Base-by-base conservation (phyloP, 2,329 filamentous ascomycete species). In the Fusarium armeniacum region DNA sequence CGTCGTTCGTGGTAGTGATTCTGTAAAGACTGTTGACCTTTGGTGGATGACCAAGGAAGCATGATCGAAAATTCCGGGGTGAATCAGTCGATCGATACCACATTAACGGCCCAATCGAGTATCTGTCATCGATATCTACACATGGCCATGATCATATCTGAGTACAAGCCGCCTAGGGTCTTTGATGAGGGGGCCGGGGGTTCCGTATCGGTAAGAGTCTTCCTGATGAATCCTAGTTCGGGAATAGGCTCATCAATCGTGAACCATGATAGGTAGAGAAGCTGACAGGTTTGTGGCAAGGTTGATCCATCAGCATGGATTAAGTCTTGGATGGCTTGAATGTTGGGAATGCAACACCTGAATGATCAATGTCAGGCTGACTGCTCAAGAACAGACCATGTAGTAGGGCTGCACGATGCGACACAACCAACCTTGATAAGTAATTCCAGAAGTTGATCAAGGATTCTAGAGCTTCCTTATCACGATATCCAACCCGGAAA, bases 391-490 rank as follows among this genome's bases (percentile, higher is more conserved):
- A n/a, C 30, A 38, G 58, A 22, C 16, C 13, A 59, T 32, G 45
- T 22, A 24, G 45, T 43, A 65, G 45, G 62, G 60, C 62, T 65
- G 20, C 15, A 8, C 44, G 28, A 50, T 64, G 52, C 52, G 36
- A 65, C 40, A 45, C 13, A 16, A 24, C 33, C 24, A 41, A 36
- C 33, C 28, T 22, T 11, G 59, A 65, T 65, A 59, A 59, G 62
- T 20, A 43, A 65, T 35, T 11, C 18, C 13, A 11, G 6, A 36
- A 24, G 62, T 46, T 33, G 60, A 64, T 64, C 62, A 65, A 30
- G 24, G 12, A 51, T 51, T 65, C 53, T 65, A 65, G 53, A 59
- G 45, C 35, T 28, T 30, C 15, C 45, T 47, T 60, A 47, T 65
- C 53, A 40, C 8, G 16, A 11, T 24, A 43, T 20, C 26, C 22